These are phyloP conservation scores for Vanderwaltozyma yarrowii DNA, from an alignment of 805 yeast species.

Conservation along the genomic window DNA sequence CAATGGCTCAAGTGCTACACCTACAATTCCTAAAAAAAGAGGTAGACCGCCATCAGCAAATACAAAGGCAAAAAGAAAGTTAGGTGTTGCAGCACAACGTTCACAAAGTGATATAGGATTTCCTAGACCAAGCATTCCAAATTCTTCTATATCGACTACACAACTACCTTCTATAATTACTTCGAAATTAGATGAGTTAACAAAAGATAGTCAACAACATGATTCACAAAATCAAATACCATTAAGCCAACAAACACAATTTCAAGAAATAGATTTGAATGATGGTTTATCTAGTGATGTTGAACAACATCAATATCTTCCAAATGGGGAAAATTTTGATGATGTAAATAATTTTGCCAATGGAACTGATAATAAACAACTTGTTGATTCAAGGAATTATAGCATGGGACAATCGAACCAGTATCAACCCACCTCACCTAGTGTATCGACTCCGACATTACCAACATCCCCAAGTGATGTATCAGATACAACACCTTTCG, in stretches of 20 bases:
- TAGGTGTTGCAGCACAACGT: slow-evolving; percentile 16
- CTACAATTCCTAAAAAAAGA: slow-evolving; percentile 21
- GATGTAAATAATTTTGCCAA: not conserved
- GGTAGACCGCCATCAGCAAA: slow-evolving; percentile 26
- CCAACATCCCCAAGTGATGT: slow-evolving; percentile 27
- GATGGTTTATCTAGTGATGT: slow-evolving; percentile 31
- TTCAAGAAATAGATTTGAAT: slow-evolving; percentile 26
- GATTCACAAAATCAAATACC: not conserved
- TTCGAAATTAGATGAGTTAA: slow-evolving; percentile 1
- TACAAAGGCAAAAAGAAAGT: slow-evolving; percentile 13
- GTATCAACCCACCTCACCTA: slow-evolving; percentile 9
- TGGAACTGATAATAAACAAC: slow-evolving; percentile 2
- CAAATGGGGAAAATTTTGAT: not conserved
- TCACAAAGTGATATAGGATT: slow-evolving; percentile 24
- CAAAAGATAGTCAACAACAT: slow-evolving; percentile 3
- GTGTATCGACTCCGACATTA: slow-evolving; percentile 24
- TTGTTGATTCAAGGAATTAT: slow-evolving; percentile 1
- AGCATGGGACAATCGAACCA: slow-evolving; percentile 2
- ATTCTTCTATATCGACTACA: slow-evolving; percentile 15
- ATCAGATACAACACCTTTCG: slow-evolving; percentile 24
- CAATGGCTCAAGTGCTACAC: not conserved
- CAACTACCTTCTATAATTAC: slow-evolving; percentile 16
- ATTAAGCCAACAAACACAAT: slow-evolving; percentile 11
- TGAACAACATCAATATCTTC: slow-evolving; percentile 17
- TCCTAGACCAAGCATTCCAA: slow-evolving; percentile 20